Evolutionary conservation across 495 filamentous ascomycete species (phyloP).

Genomic region (Talaromyces proteolyticus): DNA sequence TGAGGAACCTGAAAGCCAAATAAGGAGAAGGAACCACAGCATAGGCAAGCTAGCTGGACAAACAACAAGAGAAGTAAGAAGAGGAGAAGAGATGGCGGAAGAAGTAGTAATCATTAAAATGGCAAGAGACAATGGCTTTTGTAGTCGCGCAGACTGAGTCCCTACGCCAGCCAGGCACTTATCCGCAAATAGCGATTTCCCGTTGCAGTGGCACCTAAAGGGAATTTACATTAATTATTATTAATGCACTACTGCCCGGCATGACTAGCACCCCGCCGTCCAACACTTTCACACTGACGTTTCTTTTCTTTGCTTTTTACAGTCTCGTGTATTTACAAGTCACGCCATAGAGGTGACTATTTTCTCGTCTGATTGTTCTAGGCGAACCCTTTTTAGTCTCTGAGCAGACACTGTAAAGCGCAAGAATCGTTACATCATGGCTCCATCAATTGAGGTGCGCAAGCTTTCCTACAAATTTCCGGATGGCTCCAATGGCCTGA

Average conservation of each 20-base stretch:
- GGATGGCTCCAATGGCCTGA: constrained; percentile 68
- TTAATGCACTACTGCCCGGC: too few species aligned
- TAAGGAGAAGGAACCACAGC: not conserved
- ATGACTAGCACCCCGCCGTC: too few species aligned
- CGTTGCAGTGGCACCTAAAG: not conserved
- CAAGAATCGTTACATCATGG: not conserved
- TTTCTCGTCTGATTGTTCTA: too few species aligned
- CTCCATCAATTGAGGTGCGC: constrained; percentile 60
- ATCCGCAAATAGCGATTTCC: not conserved
- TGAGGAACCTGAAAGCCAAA: too few species aligned
- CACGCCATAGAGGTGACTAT: too few species aligned
- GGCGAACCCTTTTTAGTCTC: too few species aligned
- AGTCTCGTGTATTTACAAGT: too few species aligned
- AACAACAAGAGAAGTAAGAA: not conserved
- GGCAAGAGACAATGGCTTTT: not conserved
- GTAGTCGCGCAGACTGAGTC: not conserved
- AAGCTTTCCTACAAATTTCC: constrained; percentile 86
- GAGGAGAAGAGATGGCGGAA: not conserved
- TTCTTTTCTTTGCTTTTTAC: too few species aligned
- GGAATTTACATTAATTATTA: not conserved
- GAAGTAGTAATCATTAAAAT: not conserved
- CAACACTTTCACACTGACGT: too few species aligned
- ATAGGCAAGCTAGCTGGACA: not conserved
- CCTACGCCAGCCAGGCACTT: not conserved
- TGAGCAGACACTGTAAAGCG: too few species aligned